A percentile compares a stretch with the other conserved stretches of the same genome.
Evolutionary conservation across 805 yeast species (phyloP).

Genomic region (Blastobotrys attinorum): DNA sequence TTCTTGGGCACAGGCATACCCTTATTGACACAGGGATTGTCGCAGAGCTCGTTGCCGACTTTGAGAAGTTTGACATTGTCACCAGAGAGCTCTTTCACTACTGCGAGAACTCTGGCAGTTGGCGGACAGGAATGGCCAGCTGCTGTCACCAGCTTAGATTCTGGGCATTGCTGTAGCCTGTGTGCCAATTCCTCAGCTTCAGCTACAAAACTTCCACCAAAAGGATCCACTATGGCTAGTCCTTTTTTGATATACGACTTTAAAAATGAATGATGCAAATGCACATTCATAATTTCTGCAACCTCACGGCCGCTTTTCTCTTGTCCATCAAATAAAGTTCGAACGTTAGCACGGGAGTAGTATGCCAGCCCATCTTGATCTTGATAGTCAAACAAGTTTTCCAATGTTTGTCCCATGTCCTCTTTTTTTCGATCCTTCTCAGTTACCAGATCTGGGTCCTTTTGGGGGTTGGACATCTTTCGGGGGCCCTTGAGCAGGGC

Average conservation of each 20-base stretch:
- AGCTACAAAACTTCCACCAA: conserved; percentile 6
- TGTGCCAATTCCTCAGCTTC: conserved; percentile 1
- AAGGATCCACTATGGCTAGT: conserved; percentile 19
- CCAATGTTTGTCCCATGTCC: conserved; percentile 2
- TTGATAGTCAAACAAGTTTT: conserved; percentile 4
- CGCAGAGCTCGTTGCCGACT: conserved; percentile 7
- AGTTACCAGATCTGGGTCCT: too few relatives aligned
- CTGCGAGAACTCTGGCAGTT: conserved; percentile 3
- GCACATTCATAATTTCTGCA: conserved; percentile 23
- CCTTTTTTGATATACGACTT: conserved; percentile 15
- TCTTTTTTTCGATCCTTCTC: not conserved
- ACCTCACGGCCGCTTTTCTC: conserved; percentile 8
- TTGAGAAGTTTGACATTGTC: not conserved
- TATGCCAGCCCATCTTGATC: conserved; percentile 16
- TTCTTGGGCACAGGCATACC: not conserved
- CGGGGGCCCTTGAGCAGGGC: conserved; percentile 7
- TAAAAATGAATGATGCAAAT: conserved; percentile 22
- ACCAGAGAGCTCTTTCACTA: not conserved
- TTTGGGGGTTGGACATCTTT: too few relatives aligned
- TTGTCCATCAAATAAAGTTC: conserved; percentile 6
- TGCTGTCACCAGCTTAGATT: conserved; percentile 5
- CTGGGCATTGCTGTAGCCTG: not conserved
- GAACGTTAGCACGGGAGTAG: conserved; percentile 17
- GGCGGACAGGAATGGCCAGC: conserved; percentile 21
- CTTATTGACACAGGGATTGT: conserved; percentile 11